Evolutionary conservation across 306 rosid species (phyloP).

Genomic region (Cicer arietinum): DNA sequence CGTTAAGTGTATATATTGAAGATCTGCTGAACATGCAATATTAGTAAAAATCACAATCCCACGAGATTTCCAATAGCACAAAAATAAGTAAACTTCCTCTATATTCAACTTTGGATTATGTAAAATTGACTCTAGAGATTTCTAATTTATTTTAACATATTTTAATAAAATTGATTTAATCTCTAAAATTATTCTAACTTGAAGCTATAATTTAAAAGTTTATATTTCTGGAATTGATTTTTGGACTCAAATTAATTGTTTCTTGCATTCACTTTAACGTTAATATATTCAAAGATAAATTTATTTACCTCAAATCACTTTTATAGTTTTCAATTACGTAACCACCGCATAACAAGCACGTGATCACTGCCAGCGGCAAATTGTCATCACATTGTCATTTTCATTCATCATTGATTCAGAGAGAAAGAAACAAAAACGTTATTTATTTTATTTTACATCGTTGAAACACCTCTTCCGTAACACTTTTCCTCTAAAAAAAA

Average conservation of each 20-base stretch:
- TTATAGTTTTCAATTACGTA: background rate
- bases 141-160: too few species aligned
- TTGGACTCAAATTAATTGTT: too few species aligned
- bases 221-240: too few species aligned
- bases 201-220: too few species aligned
- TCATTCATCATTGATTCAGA: background rate
- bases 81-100: background rate
- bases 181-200: too few species aligned
- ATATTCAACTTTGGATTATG: too few species aligned
- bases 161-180: too few species aligned
- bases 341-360: slow-evolving; percentile 6
- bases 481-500: background rate
- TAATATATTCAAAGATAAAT: too few species aligned
- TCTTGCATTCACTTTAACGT: too few species aligned
- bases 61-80: background rate
- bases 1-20: background rate
- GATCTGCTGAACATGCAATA: background rate
- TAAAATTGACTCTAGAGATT: too few species aligned
- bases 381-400: background rate
- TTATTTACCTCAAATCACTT: too few species aligned
- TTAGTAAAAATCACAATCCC: background rate
- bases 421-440: background rate
- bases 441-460: slow-evolving; percentile 1
- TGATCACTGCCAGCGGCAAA: background rate
- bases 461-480: background rate